A percentile compares a stretch with the other conserved stretches of the same genome.
Conservation (phyloP, 73 alveolate species). For the Effrenium voratum region DNA sequence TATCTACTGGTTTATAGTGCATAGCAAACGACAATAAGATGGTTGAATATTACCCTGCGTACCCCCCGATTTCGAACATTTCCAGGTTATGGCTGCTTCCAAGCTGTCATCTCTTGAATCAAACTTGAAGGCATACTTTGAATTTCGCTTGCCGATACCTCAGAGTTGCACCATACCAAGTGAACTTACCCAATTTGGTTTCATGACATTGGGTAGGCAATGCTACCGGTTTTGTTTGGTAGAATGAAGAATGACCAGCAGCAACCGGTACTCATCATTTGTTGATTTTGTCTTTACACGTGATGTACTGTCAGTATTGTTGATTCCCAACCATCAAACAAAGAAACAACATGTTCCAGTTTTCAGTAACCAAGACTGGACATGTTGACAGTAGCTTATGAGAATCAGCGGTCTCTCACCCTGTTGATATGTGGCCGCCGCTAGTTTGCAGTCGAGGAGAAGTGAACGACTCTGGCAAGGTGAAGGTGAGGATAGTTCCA, state of each 20-base stretch:
- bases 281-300: background rate
- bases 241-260: too few relatives aligned
- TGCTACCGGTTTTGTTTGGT: too few relatives aligned
- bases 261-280: too few relatives aligned
- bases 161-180: too few relatives aligned
- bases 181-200: too few relatives aligned
- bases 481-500: background rate
- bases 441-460: background rate
- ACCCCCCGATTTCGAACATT: too few relatives aligned
- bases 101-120: too few relatives aligned
- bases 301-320: background rate
- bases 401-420: background rate
- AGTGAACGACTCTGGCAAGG: constrained; percentile 8
- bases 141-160: too few relatives aligned
- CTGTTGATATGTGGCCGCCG: background rate
- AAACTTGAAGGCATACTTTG: too few relatives aligned
- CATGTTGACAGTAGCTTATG: too few relatives aligned
- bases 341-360: background rate
- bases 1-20: background rate
- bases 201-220: too few relatives aligned
- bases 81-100: too few relatives aligned
- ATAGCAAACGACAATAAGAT: background rate
- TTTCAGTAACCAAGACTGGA: background rate
- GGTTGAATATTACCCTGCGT: background rate
- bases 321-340: background rate